Evolutionary conservation across 2,329 filamentous ascomycete genomes (phyloP), one percentile per base, ranked within the genome.

Genomic region (Aspergillus niger): DNA sequence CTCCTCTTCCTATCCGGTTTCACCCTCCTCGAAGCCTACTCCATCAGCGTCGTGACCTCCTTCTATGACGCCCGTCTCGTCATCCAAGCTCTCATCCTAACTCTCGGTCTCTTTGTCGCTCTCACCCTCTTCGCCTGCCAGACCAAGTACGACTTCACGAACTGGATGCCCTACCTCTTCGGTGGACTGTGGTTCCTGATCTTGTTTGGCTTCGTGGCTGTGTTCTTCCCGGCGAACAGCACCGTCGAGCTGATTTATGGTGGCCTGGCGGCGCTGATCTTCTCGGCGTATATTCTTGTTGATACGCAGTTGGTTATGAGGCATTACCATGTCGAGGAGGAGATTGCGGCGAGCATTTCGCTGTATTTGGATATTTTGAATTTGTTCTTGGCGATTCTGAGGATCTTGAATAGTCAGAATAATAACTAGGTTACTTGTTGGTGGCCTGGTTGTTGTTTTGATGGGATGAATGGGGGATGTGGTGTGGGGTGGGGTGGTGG

Each of bases 341-440:
- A 97, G 83, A 97, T 98, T 74, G 92, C 93, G 6, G 94, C 94
- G 53, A 89, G 91, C 8, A 97, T 99, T 77, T 95, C 91, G 74
- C 84, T 99, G 52, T 99, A 99, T 76, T 85, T 99, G 53, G 94
- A 98, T 76, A 88, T 98, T 66, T 91, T 98, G 82, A 99, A 99
- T 84, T 79, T 99, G 67, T 99, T 99, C 86, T 83, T 99, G 67
- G 90, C 92, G 56, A 99, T 99, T 72, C 83, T 99, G 73, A 86
- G 95, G 73, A 98, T 99, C 70, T 83, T 99, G 72, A 99, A 99
- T 83, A 96, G 90, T 81, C 91, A 97, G 83, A 89, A 88, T 74
- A 94, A 96, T 79, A 96, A 97, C 84, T 98, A 88, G 72, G 36
- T 30, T 43, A 24, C 22, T 36, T 17, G 22, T 3, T 20, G 24